Conservation (phyloP, 2,329 filamentous ascomycete species). For the Ophiostoma australiae region DNA sequence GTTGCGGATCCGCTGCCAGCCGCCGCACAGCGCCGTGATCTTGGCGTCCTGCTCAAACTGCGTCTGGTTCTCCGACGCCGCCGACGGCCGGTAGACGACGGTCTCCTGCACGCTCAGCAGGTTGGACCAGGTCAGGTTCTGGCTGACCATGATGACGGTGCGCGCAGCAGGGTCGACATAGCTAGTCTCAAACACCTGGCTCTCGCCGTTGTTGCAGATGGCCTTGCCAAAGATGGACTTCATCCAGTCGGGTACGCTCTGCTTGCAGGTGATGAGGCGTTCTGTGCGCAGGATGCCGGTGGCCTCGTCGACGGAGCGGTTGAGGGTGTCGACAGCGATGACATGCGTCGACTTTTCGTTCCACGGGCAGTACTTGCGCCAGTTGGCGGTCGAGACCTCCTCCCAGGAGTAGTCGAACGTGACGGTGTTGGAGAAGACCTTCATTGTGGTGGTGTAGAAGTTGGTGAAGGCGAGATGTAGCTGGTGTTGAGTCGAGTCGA, state of each 20-base stretch:
- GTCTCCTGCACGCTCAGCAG: slow-evolving; percentile 90
- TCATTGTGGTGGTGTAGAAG: slow-evolving; percentile 55
- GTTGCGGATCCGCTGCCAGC: slow-evolving; percentile 96
- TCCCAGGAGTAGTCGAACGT: slow-evolving; percentile 99
- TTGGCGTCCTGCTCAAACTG: slow-evolving; percentile 84
- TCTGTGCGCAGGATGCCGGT: slow-evolving; percentile 59
- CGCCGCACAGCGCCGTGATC: slow-evolving; percentile 90
- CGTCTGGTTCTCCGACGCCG: slow-evolving; percentile 52
- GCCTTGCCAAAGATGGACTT: slow-evolving; percentile 68
- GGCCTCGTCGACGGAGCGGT: slow-evolving; percentile 54
- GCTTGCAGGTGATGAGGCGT: slow-evolving; percentile 58
- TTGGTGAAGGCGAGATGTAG: background rate
- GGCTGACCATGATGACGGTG: slow-evolving; percentile 93
- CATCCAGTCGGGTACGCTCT: slow-evolving; percentile 71
- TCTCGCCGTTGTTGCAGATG: slow-evolving; percentile 56
- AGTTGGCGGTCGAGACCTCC: slow-evolving; percentile 95
- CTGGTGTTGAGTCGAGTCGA: background rate
- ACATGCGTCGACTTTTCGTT: slow-evolving; percentile 98
- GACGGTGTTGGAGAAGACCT: slow-evolving; percentile 85
- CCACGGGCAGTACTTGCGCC: slow-evolving; percentile 98
- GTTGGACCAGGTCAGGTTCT: slow-evolving; percentile 90
- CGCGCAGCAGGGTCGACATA: slow-evolving; percentile 81
- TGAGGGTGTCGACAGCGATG: slow-evolving; percentile 87
- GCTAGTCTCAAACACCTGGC: slow-evolving; percentile 88
- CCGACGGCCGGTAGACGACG: slow-evolving; percentile 69